Evolutionary conservation across 306 rosid genomes (phyloP), one percentile per base, ranked within the genome.

Genomic region (Canavalia gladiata): DNA sequence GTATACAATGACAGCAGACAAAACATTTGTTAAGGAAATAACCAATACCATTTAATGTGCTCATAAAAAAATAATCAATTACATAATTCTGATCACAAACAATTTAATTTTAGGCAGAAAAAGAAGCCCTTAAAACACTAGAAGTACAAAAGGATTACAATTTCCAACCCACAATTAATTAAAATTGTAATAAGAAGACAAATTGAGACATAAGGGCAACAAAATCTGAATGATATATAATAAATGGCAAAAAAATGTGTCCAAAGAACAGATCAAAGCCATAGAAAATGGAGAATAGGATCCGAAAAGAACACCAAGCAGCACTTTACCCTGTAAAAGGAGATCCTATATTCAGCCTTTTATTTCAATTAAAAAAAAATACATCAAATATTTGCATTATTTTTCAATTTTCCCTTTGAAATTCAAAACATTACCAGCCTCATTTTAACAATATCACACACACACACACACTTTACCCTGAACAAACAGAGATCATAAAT

Each of bases 111-210:
- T 46, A 39, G 7, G 43, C 18, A 18, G 18, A 3, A 63, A 69
- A 18, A 70, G n/a, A 57, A 56, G 13, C 39, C 43, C 4, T 10
- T 7, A 30, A 43, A 35, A 8, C 13, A 43, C 43, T 5, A 49
- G 1, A 39, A 37, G 41, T 2, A 4, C 2, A 37, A 47, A 75
- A 7, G 29, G 45, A 37, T 28, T 9, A 71, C 42, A 49, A 11
- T 34, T 52, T 5, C 50, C 64, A 76, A 58, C 39, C 55, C 81
- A 57, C 66, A 59, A 58, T 10, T 30, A 57, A 37, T 37, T 4
- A 37, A 37, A 37, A 25, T 59, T 34, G 52, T 74, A 45, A 45
- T 11, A 35, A 2, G 43, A 4, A 28, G 41, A 6, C 3, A 69
- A 70, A 6, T 50, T 18, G 25, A 49, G 35, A 45, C 68, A 54